A percentile compares a stretch with the other conserved stretches of the same genome.
phyloP scores from a whole-genome alignment of 805 yeast genomes.

The Candida gorgasii region DNA sequence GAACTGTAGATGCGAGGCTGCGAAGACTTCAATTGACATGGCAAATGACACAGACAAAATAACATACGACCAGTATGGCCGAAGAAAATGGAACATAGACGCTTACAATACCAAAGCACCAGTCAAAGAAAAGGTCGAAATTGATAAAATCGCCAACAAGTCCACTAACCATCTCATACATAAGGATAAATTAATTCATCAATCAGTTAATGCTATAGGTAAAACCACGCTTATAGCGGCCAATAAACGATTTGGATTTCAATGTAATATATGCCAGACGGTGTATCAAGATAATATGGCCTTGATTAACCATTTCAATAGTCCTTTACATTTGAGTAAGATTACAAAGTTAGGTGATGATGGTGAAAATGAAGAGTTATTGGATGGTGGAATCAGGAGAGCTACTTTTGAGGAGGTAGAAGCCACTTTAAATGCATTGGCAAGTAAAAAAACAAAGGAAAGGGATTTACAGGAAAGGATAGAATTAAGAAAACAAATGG shows the following conservation, averaged over 20 bases:
- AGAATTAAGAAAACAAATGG: slow-evolving; percentile 37
- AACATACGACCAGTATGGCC: slow-evolving; percentile 51
- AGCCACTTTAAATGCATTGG: slow-evolving; percentile 8
- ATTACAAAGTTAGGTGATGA: slow-evolving; percentile 17
- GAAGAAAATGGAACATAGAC: slow-evolving; percentile 73
- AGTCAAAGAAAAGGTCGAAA: slow-evolving; percentile 17
- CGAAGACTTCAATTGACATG: not conserved
- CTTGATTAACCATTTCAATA: slow-evolving; percentile 79
- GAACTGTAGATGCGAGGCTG: no score
- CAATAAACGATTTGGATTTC: slow-evolving; percentile 70
- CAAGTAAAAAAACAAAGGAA: slow-evolving; percentile 1
- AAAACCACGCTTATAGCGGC: slow-evolving; percentile 33
- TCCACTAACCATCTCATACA: slow-evolving; percentile 25
- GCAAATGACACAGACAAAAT: slow-evolving; percentile 1
- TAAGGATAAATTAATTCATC: slow-evolving; percentile 30
- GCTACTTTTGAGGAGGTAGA: slow-evolving; percentile 37
- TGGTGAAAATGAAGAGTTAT: slow-evolving; percentile 17
- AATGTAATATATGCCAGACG: slow-evolving; percentile 76
- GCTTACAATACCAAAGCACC: slow-evolving; percentile 53
- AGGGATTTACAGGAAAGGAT: slow-evolving; percentile 41
- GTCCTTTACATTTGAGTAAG: slow-evolving; percentile 60
- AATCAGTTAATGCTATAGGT: slow-evolving; percentile 34
- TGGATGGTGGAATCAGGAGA: slow-evolving; percentile 37
- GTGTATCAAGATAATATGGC: slow-evolving; percentile 83
- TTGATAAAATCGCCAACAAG: slow-evolving; percentile 9